phyloP scores from a whole-genome alignment of 2,329 filamentous ascomycete species.

The Ceratocystis variospora region DNA sequence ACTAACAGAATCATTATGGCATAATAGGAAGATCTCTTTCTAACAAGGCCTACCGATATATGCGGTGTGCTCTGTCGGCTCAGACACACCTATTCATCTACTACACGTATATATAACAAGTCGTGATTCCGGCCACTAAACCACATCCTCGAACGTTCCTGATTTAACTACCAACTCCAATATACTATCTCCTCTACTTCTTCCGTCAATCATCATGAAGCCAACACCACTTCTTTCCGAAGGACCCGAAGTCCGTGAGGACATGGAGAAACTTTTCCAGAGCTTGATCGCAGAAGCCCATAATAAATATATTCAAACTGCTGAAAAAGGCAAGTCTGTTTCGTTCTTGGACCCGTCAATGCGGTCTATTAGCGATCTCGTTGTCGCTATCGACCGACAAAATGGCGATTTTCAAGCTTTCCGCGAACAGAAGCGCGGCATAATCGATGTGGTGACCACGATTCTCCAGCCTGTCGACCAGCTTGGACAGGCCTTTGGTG shows the following conservation, averaged over 20 bases:
- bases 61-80: neutral
- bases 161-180: neutral
- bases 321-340: conserved; percentile 9
- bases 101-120: neutral
- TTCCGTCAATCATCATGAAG: neutral
- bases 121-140: neutral
- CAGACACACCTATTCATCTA: neutral
- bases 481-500: conserved; percentile 29
- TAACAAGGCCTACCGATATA: neutral
- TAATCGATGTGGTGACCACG: conserved; percentile 19
- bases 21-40: neutral
- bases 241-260: conserved; percentile 2
- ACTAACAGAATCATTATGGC: neutral
- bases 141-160: neutral
- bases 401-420: conserved; percentile 19
- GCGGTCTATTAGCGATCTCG: conserved; percentile 16
- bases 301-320: conserved; percentile 15
- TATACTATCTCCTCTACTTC: neutral
- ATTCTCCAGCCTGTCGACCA: conserved; percentile 29
- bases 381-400: conserved; percentile 15
- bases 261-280: conserved; percentile 19
- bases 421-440: conserved; percentile 17
- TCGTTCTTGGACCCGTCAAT: conserved; percentile 16
- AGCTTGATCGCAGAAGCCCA: conserved; percentile 19
- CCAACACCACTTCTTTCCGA: neutral